Percentiles rank a stretch among this genome's conserved stretches.
phyloP scores from a whole-genome alignment of 2,329 filamentous ascomycete genomes.

The Aspergillus ustus region DNA sequence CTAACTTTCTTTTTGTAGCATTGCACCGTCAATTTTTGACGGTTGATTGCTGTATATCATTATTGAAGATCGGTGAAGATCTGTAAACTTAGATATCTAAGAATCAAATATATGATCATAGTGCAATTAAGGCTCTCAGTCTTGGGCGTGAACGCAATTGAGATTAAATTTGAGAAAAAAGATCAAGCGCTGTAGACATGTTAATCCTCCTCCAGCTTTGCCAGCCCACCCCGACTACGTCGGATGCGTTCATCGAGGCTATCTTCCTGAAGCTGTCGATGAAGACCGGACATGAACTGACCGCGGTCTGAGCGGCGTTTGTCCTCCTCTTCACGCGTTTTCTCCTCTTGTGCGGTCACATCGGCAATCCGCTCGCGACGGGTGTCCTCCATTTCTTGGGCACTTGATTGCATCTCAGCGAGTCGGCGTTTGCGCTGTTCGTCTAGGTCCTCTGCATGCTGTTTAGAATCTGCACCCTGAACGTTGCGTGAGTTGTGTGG shows the following conservation, averaged over 20 bases:
- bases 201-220: slow-evolving; percentile 32
- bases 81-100: background rate
- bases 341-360: slow-evolving; percentile 68
- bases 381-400: slow-evolving; percentile 70
- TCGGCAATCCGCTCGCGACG: slow-evolving; percentile 70
- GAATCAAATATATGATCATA: background rate
- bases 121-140: background rate
- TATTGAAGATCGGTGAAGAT: background rate
- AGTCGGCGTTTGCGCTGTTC: slow-evolving; percentile 56
- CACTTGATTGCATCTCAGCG: slow-evolving; percentile 74
- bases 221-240: slow-evolving; percentile 39
- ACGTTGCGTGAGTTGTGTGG: slow-evolving; percentile 9
- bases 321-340: slow-evolving; percentile 70
- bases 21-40: background rate
- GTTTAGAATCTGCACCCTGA: slow-evolving; percentile 15
- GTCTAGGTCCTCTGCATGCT: slow-evolving; percentile 32
- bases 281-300: slow-evolving; percentile 39
- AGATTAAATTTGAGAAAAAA: background rate
- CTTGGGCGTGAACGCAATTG: background rate
- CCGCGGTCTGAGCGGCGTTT: slow-evolving; percentile 40
- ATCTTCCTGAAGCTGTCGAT: slow-evolving; percentile 40
- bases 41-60: background rate
- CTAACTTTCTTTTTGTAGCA: background rate
- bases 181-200: background rate
- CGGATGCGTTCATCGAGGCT: slow-evolving; percentile 41